Percentiles rank a stretch among this genome's conserved stretches.
Evolutionary conservation across 2,329 filamentous ascomycete genomes (phyloP).

Genomic region (Monosporascus sp.): DNA sequence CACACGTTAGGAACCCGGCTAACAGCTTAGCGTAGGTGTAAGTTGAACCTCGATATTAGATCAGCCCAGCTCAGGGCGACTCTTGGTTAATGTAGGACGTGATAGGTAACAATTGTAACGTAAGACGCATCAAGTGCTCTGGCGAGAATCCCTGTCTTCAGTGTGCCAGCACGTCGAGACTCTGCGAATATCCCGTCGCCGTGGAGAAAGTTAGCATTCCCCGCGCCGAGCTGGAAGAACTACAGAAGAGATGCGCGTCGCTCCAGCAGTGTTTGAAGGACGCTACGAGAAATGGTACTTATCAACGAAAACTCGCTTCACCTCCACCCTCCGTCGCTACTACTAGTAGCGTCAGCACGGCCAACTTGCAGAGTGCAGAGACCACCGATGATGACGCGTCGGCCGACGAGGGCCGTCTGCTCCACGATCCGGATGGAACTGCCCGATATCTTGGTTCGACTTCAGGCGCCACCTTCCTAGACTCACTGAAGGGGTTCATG

Average conservation of each 20-base stretch:
- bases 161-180: conserved; percentile 36
- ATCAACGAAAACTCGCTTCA: conserved; percentile 25
- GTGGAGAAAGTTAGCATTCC: conserved; percentile 39
- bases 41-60: background rate
- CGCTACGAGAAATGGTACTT: conserved; percentile 29
- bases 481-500: conserved; percentile 44
- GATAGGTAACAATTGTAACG: conserved; percentile 41
- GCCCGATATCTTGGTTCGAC: conserved; percentile 43
- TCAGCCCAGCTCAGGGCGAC: no score
- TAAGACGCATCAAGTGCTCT: conserved; percentile 47
- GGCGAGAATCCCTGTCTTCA: conserved; percentile 43
- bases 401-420: conserved; percentile 33
- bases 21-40: background rate
- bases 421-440: conserved; percentile 39
- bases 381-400: conserved; percentile 11
- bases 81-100: conserved; percentile 2
- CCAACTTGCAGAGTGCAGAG: conserved; percentile 1
- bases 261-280: conserved; percentile 35
- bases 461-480: conserved; percentile 44
- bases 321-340: background rate
- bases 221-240: conserved; percentile 34
- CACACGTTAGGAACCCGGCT: background rate
- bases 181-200: conserved; percentile 41
- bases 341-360: background rate
- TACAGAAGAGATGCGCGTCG: conserved; percentile 32